These are phyloP conservation scores for Phtheirospermum japonicum DNA, from an alignment of 257 asterid genomes.

Conservation along the genomic window DNA sequence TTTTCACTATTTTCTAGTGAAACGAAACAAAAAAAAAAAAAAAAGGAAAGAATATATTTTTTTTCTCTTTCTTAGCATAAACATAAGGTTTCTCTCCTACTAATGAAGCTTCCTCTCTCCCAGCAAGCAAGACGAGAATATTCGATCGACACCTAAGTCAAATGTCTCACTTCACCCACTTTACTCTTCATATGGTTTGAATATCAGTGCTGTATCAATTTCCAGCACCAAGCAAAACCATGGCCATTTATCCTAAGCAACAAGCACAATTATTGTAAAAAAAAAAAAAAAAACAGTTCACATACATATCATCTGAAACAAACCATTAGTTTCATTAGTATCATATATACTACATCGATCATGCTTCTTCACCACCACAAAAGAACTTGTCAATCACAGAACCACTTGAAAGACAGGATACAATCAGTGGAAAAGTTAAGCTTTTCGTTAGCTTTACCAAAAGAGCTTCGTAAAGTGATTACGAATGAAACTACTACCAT, in stretches of 20 bases:
- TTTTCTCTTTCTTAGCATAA: too few species aligned
- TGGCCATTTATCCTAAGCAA: not conserved
- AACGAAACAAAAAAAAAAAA: too few species aligned
- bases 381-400: too few species aligned
- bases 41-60: too few species aligned
- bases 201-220: not conserved
- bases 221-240: not conserved
- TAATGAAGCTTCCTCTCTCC: too few species aligned
- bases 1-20: too few species aligned
- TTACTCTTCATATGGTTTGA: not conserved
- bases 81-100: too few species aligned
- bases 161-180: too few species aligned
- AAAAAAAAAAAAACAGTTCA: not conserved
- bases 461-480: slow-evolving; percentile 11
- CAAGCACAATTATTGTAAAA: not conserved
- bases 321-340: not conserved
- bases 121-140: too few species aligned
- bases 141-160: too few species aligned
- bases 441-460: slow-evolving; percentile 1
- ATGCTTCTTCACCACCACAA: too few species aligned
- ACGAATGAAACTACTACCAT: not conserved
- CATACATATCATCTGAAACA: not conserved
- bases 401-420: not conserved
- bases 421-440: not conserved
- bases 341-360: not conserved